Base-by-base conservation (phyloP, 1,284 basidiomycete genomes). In the Moesziomyces parantarcticus region DNA sequence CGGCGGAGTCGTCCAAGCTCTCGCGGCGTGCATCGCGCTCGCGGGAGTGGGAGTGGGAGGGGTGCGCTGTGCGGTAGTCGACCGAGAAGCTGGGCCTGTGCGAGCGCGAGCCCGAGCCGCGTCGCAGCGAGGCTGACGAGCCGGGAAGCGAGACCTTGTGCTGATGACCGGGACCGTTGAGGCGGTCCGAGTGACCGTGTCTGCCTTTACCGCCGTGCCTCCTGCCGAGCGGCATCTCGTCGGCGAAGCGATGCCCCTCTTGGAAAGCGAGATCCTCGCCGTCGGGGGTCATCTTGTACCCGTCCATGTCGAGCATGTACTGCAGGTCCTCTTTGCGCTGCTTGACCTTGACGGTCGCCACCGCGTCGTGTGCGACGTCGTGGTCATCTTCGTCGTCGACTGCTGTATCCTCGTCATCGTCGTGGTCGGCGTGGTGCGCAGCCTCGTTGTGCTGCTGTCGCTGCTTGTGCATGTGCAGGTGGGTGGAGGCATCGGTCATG, bases 281-380 rank as follows among this genome's bases (percentile, higher is more conserved):
- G 22, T 81, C 76, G 9, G 76, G 39, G 4, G 80, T 81, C 69
- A 83, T 67, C 58, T 83, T 82, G 75, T 83, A 83, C 11, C 81
- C 81, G 29, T 83, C 81, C 78, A 83, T 83, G 40, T 83, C 81
- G 44, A 83, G 73, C 72, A 81, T 78, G 44, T 76, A 76, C 47
- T 76, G 74, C 0, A 75, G 29, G 26, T 73, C 58, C 40, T 75
- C 58, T 34, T 75, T 61, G 29, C 54, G 44, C 22, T 66, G 49
- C 47, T 66, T 66, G 42, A 62, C 56, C 25, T 72, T 70, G 53
- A 65, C 53, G 5, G 63, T 23, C 9, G 58, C 71, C 7, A 60
- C 53, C 8, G 14, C 25, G 29, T 61, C 67, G 36, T 40, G 48
- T 20, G 40, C 51, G 3, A 41, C 52, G 4, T 58, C 40, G 18